A percentile compares a stretch with the other conserved stretches of the same genome.
Conservation (phyloP, 495 filamentous ascomycete genomes). For the Xylaria bambusicola region DNA sequence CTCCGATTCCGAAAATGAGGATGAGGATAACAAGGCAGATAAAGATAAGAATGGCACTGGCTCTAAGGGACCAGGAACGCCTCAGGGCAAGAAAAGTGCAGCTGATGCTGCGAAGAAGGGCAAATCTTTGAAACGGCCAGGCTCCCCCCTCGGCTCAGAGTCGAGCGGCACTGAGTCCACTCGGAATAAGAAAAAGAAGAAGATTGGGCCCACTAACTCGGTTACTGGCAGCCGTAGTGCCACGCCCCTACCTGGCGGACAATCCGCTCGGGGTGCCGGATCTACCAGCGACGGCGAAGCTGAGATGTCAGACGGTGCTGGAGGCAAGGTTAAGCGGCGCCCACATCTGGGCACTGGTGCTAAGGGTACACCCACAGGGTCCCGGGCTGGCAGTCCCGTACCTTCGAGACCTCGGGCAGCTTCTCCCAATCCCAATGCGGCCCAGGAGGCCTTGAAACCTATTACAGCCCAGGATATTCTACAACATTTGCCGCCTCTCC, state of each 20-base stretch:
- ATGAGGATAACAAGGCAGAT: constrained; percentile 61
- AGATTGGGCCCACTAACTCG: constrained; percentile 48
- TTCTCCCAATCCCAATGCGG: constrained; percentile 45
- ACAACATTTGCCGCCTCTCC: constrained; percentile 61
- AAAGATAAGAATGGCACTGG: constrained; percentile 43
- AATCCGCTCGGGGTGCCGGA: constrained; percentile 48
- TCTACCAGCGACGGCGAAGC: constrained; percentile 81
- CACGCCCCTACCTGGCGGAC: constrained; percentile 59
- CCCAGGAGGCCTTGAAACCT: constrained; percentile 10
- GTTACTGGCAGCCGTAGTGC: constrained; percentile 47
- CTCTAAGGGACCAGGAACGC: constrained; percentile 72
- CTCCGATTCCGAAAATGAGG: constrained; percentile 45
- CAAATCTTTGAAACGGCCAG: constrained; percentile 75
- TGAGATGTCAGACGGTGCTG: constrained; percentile 70
- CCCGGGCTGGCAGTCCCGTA: constrained; percentile 55
- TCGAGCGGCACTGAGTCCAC: constrained; percentile 86
- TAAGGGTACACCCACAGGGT: constrained; percentile 52
- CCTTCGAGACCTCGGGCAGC: constrained; percentile 23
- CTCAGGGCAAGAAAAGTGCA: constrained; percentile 62
- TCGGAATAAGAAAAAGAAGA: constrained; percentile 85
- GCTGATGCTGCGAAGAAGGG: constrained; percentile 61
- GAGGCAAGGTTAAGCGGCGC: constrained; percentile 65
- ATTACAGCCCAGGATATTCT: constrained; percentile 65
- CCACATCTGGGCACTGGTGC: constrained; percentile 57
- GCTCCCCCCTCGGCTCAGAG: constrained; percentile 83